These are phyloP conservation scores for Podospora australis DNA, from an alignment of 495 filamentous ascomycete genomes.

Conservation along the genomic window DNA sequence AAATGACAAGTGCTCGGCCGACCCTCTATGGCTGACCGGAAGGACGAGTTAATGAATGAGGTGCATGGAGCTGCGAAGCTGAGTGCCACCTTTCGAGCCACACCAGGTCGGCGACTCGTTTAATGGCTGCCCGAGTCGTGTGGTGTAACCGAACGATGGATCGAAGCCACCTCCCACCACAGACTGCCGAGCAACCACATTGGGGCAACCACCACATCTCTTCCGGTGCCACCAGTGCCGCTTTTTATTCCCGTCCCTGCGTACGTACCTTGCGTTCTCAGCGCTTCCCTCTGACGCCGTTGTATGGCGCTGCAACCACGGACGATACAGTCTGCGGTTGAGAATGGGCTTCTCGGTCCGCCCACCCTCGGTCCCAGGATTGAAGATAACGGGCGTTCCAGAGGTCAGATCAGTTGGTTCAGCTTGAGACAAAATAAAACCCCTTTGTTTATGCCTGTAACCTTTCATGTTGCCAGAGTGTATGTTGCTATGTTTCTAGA, in stretches of 20 bases:
- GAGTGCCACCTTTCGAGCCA: slow-evolving; percentile 12
- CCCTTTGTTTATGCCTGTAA: neutral
- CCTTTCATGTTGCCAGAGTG: neutral
- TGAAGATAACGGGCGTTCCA: neutral
- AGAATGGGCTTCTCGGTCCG: slow-evolving; percentile 1
- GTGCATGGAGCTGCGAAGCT: slow-evolving; percentile 13
- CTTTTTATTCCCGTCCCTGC: neutral
- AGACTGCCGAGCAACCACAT: slow-evolving; percentile 5
- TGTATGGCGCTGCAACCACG: slow-evolving; percentile 4
- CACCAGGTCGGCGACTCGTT: slow-evolving; percentile 18
- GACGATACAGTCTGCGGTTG: neutral
- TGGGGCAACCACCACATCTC: neutral
- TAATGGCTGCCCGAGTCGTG: slow-evolving; percentile 4
- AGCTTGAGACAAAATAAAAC: neutral
- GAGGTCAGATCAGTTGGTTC: too few relatives aligned
- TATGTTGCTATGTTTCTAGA: neutral
- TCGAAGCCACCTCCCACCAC: slow-evolving; percentile 6
- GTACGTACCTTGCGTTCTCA: neutral
- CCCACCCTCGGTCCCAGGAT: neutral
- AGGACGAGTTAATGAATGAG: slow-evolving; percentile 12
- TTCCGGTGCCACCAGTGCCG: neutral
- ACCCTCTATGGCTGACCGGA: slow-evolving; percentile 4
- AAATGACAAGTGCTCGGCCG: slow-evolving; percentile 1
- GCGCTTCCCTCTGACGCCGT: neutral
- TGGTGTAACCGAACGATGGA: slow-evolving; percentile 16